Evolutionary conservation across 495 filamentous ascomycete species (phyloP).

Genomic region (Bryoglossum gracile): DNA sequence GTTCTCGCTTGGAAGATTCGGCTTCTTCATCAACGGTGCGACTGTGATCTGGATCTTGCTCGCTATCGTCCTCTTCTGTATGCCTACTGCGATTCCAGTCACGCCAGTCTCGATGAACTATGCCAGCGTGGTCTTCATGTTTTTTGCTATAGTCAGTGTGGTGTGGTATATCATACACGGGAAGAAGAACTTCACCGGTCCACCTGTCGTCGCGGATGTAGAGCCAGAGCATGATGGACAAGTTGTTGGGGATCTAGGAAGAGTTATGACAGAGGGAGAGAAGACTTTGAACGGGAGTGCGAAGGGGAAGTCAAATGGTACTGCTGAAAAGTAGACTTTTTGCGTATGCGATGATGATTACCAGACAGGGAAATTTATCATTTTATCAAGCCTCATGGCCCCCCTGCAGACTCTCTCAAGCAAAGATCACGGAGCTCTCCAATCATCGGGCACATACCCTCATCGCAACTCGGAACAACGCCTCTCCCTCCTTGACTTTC

Average conservation of each 20-base stretch:
- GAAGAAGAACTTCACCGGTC: conserved; percentile 57
- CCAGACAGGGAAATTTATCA: no score
- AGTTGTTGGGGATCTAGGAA: conserved; percentile 22
- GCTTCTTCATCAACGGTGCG: conserved; percentile 42
- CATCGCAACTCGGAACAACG: no score
- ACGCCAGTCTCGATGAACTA: conserved; percentile 49
- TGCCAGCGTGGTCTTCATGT: conserved; percentile 57
- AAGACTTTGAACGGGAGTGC: not conserved
- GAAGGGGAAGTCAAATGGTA: not conserved
- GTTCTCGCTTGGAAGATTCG: conserved; percentile 41
- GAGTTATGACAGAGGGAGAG: conserved; percentile 8
- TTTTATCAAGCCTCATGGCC: no score
- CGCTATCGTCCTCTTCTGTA: conserved; percentile 39
- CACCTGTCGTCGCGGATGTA: conserved; percentile 42
- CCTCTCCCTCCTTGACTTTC: no score
- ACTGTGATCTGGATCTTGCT: conserved; percentile 40
- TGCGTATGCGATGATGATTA: no score
- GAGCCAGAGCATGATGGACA: conserved; percentile 25
- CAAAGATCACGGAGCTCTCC: no score
- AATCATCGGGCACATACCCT: no score
- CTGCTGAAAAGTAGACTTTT: not conserved
- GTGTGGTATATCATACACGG: conserved; percentile 65
- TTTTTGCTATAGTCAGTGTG: conserved; percentile 47
- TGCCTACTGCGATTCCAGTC: conserved; percentile 41
- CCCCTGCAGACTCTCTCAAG: no score